phyloP scores from a whole-genome alignment of 2,329 filamentous ascomycete genomes.

The Aspergillus texensis region DNA sequence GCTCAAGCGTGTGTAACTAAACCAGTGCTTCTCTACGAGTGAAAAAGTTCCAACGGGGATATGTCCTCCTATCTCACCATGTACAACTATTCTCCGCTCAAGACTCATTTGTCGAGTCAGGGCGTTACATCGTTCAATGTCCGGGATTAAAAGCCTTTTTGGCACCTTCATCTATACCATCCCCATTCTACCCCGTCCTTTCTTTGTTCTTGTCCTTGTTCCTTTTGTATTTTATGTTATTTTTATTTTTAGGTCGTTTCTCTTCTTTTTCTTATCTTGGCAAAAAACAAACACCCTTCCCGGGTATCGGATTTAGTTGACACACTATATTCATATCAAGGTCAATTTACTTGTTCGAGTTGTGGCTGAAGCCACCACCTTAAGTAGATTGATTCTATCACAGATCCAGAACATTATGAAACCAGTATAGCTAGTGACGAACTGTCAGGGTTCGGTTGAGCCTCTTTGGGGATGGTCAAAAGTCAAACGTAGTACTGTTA shows the following conservation, averaged over 20 bases:
- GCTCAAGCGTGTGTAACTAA: conserved; percentile 2
- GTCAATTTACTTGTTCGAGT: conserved; percentile 2
- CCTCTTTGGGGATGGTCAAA: background rate
- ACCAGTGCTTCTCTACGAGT: background rate
- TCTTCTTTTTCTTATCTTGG: background rate
- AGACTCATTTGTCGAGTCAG: conserved; percentile 1
- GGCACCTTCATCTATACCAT: background rate
- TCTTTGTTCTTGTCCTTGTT: background rate
- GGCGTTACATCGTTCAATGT: conserved; percentile 1
- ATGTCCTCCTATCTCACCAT: background rate
- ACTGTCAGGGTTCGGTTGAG: background rate
- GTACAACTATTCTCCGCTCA: background rate
- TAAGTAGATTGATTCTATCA: background rate
- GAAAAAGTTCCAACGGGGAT: background rate
- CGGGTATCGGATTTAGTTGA: background rate
- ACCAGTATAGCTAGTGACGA: background rate
- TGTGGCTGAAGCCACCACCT: background rate
- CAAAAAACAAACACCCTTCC: background rate
- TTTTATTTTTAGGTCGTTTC: no score
- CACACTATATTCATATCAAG: background rate
- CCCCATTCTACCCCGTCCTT: background rate
- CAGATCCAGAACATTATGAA: background rate
- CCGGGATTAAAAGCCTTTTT: background rate
- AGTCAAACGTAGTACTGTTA: background rate
- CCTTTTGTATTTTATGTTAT: background rate